Evolutionary conservation across 164 flowering plant species (phyloP), one percentile per base, ranked within the genome.

Genomic region (Vitis amurensis): DNA sequence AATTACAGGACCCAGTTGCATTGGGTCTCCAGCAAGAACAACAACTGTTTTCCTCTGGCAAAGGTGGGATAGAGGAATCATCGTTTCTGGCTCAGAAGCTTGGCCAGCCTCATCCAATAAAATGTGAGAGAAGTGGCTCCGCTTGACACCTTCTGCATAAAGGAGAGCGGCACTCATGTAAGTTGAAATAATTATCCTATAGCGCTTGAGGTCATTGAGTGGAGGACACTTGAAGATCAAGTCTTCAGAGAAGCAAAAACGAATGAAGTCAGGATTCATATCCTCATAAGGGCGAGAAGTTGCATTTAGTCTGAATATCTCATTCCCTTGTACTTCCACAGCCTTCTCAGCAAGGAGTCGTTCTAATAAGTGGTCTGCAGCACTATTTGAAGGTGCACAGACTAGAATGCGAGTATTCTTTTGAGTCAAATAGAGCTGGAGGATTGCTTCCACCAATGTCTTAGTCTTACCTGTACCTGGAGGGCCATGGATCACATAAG

Each of bases 51-150:
- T 72, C 58, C 63, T 74, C 13, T 16, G 30, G 67, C 87, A 85
- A 63, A 90, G 86, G 64, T 86, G 78, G 11, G 97, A 76, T 44
- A 95, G 56, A 6, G 99, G 88, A 64, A 93, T 71, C 97, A 95
- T 89, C 50, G 90, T 84, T 67, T 95, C 99, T 10, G 99, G 98
- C 79, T 95, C 99, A 44, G 99, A 93, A 71, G 96, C 97, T 79
- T 95, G 99, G 71, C 97, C 99, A 53, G 97, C 98, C 84, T 95
- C 99, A 76, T 95, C 99, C 77, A 93, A 77, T 74, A 95, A 85
- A 47, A 95, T 79, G 67, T 95, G 96, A 16, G 98, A 87, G 84
- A 93, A 91, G 56, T 95, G 97, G 13, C 89, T 89, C 14, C 76
- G 73, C 1, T 50, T 56, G 23, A 95, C 64, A 49, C 97, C 98